These are phyloP conservation scores for Nannizzia gypsea DNA, from an alignment of 2,329 filamentous ascomycete species.

Conservation along the genomic window DNA sequence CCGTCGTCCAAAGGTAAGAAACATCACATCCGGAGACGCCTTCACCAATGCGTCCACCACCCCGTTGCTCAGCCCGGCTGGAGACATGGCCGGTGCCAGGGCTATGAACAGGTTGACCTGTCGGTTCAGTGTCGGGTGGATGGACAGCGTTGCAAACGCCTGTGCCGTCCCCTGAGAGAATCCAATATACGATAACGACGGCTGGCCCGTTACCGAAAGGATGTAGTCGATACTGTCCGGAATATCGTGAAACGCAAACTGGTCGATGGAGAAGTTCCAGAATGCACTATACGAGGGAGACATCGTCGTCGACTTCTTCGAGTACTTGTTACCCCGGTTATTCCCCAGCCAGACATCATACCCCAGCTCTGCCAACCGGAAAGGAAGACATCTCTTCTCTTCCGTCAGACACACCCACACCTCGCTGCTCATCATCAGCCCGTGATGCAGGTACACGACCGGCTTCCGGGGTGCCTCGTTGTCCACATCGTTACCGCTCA, in stretches of 20 bases:
- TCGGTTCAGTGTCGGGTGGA: slow-evolving; percentile 82
- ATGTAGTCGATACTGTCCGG: slow-evolving; percentile 91
- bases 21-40: slow-evolving; percentile 82
- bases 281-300: slow-evolving; percentile 67
- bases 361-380: slow-evolving; percentile 75
- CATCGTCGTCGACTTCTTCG: slow-evolving; percentile 73
- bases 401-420: slow-evolving; percentile 94
- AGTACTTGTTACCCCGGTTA: slow-evolving; percentile 98
- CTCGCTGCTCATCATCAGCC: slow-evolving; percentile 95
- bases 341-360: slow-evolving; percentile 98
- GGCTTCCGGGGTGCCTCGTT: slow-evolving; percentile 60
- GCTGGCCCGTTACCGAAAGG: slow-evolving; percentile 66
- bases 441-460: slow-evolving; percentile 89
- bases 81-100: slow-evolving; percentile 90
- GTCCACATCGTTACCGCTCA: slow-evolving; percentile 45
- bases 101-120: slow-evolving; percentile 95
- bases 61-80: slow-evolving; percentile 76
- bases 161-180: slow-evolving; percentile 97
- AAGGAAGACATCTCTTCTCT: slow-evolving; percentile 72
- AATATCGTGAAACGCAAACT: slow-evolving; percentile 96
- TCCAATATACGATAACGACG: slow-evolving; percentile 85
- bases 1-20: slow-evolving; percentile 80
- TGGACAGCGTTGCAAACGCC: slow-evolving; percentile 84
- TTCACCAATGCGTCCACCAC: slow-evolving; percentile 90
- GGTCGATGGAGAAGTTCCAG: slow-evolving; percentile 97